Evolutionary conservation across 2,329 filamentous ascomycete species (phyloP).

Genomic region (Apiospora arundinis): DNA sequence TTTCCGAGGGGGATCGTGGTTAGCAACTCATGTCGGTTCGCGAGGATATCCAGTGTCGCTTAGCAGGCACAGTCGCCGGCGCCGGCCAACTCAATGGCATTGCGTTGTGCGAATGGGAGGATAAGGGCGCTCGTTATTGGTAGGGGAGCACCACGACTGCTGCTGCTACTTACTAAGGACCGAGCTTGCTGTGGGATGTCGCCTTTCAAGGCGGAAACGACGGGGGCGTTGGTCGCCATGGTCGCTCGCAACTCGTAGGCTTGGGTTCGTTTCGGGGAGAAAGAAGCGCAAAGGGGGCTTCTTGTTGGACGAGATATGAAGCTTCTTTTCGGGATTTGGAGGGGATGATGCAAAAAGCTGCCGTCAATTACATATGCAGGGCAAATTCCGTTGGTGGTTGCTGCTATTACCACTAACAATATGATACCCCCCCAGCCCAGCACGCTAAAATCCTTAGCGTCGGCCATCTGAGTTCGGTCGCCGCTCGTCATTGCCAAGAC

Average conservation of each 20-base stretch:
- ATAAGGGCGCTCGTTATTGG: not conserved
- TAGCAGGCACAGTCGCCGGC: not conserved
- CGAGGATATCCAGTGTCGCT: constrained; percentile 17
- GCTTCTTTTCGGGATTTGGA: not conserved
- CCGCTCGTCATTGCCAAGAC: constrained; percentile 15
- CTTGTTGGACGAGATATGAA: not conserved
- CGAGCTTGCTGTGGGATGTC: constrained; percentile 63
- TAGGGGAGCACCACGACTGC: not conserved
- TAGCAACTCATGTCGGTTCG: constrained; percentile 21
- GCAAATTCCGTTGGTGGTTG: constrained; percentile 19
- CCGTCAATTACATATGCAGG: constrained; percentile 8
- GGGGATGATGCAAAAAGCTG: constrained; percentile 17
- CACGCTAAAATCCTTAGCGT: constrained; percentile 7
- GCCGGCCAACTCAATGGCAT: not conserved
- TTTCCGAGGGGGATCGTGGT: not conserved
- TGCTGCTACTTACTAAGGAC: constrained; percentile 54
- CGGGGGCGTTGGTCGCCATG: constrained; percentile 15
- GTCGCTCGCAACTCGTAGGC: constrained; percentile 6
- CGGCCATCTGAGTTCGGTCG: not conserved
- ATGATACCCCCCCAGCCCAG: not conserved
- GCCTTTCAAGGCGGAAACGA: constrained; percentile 51
- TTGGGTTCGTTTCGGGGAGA: not conserved
- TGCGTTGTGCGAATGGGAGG: not conserved
- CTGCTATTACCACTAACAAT: not conserved
- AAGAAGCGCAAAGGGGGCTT: not conserved